Percentiles rank a stretch among this genome's conserved stretches.
Evolutionary conservation across 2,329 filamentous ascomycete genomes (phyloP).

Genomic region (Aquanectria penicillioides): DNA sequence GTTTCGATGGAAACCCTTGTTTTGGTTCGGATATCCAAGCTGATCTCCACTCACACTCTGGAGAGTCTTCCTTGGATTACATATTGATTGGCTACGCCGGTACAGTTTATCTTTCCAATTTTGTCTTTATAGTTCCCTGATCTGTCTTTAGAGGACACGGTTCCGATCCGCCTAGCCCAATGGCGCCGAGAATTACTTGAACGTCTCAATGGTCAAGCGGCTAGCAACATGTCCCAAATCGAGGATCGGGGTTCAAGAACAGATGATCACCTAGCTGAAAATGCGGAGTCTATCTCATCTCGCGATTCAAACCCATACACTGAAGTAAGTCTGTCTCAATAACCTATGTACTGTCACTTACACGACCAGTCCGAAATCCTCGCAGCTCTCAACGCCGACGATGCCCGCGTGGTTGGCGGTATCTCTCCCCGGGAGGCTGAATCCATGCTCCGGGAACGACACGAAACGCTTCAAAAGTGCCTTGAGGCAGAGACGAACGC

Average conservation of each 20-base stretch:
- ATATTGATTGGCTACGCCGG: constrained; percentile 4
- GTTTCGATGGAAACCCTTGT: not conserved
- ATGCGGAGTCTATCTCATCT: not conserved
- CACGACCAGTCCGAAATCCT: constrained; percentile 27
- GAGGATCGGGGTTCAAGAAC: not conserved
- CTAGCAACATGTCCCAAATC: not conserved
- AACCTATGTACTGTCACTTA: not conserved
- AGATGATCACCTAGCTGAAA: not conserved
- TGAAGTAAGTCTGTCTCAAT: constrained; percentile 23
- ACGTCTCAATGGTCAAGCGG: not conserved
- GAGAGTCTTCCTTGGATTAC: constrained; percentile 5
- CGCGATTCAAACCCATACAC: constrained; percentile 24
- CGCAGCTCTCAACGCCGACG: constrained; percentile 31
- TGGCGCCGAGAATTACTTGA: constrained; percentile 16
- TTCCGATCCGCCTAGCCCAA: constrained; percentile 8
- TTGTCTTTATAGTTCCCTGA: not conserved
- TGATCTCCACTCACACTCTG: not conserved
- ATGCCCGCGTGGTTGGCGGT: constrained; percentile 34
- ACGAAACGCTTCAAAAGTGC: constrained; percentile 29
- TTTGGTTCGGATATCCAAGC: not conserved
- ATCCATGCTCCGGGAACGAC: constrained; percentile 29
- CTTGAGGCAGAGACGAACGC: constrained; percentile 12
- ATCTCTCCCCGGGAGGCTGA: constrained; percentile 28
- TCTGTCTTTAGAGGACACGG: not conserved
- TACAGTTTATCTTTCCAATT: not conserved